Evolutionary conservation across 768 basidiomycete genomes (phyloP).

Genomic region (Phlebiopsis gigantea): DNA sequence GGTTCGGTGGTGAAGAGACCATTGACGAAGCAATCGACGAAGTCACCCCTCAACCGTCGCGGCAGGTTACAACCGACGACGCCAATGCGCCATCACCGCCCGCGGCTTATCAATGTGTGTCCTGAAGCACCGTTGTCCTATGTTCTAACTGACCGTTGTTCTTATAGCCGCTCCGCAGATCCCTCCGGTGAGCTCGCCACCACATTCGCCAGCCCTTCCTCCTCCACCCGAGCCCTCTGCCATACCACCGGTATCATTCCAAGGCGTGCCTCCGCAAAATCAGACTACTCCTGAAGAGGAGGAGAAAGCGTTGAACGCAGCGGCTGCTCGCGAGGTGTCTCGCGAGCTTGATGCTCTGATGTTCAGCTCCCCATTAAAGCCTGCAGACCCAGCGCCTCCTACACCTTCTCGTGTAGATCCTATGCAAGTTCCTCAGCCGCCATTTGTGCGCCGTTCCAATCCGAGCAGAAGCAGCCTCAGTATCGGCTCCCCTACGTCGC

Average conservation of each 20-base stretch:
- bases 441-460: constrained; percentile 13
- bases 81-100: background rate
- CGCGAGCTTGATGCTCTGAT: constrained; percentile 58
- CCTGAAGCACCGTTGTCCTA: background rate
- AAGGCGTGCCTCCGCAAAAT: background rate
- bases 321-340: constrained; percentile 63
- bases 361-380: constrained; percentile 28
- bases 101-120: background rate
- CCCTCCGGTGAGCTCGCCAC: background rate
- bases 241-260: background rate
- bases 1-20: constrained; percentile 39
- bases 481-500: constrained; percentile 1
- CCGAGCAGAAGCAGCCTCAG: background rate
- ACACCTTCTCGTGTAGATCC: constrained; percentile 18
- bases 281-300: constrained; percentile 28
- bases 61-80: background rate
- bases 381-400: constrained; percentile 30
- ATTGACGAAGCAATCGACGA: constrained; percentile 24
- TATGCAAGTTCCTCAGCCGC: constrained; percentile 34
- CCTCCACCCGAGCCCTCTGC: background rate
- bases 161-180: background rate
- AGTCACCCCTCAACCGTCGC: background rate
- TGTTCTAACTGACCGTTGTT: background rate
- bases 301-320: constrained; percentile 54
- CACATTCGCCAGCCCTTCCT: background rate